Evolutionary conservation across 768 basidiomycete species (phyloP).

Genomic region (Fistulinella prunicolor): DNA sequence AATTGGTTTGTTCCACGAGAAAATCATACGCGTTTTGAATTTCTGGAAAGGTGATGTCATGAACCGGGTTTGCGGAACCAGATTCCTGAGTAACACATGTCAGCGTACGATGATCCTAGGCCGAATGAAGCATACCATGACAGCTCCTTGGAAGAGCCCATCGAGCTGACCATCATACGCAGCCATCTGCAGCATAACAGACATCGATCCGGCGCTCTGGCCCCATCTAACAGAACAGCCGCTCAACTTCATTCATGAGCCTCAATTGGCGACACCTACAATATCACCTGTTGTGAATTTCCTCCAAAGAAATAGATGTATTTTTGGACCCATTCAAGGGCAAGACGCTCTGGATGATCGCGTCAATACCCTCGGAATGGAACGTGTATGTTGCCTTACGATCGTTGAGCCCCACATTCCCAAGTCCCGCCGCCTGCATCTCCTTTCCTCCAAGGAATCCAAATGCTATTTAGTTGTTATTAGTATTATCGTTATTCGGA

Average conservation of each 20-base stretch:
- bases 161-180: slow-evolving; percentile 12
- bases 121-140: slow-evolving; percentile 11
- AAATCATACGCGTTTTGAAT: slow-evolving; percentile 18
- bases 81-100: slow-evolving; percentile 8
- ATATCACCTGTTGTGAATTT: slow-evolving; percentile 30
- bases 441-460: slow-evolving; percentile 30
- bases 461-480: slow-evolving; percentile 14
- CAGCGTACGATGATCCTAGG: neutral
- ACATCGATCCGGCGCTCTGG: slow-evolving; percentile 14
- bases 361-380: neutral
- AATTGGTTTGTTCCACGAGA: slow-evolving; percentile 10
- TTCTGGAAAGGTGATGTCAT: slow-evolving; percentile 1
- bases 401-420: slow-evolving; percentile 42
- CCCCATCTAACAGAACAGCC: slow-evolving; percentile 9
- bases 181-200: slow-evolving; percentile 13
- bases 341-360: slow-evolving; percentile 28
- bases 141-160: slow-evolving; percentile 17
- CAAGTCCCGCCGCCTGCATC: slow-evolving; percentile 21
- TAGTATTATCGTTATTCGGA: neutral
- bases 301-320: slow-evolving; percentile 43
- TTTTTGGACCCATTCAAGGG: slow-evolving; percentile 42
- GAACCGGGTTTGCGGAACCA: slow-evolving; percentile 7
- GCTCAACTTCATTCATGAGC: neutral
- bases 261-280: slow-evolving; percentile 9
- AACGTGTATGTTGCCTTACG: slow-evolving; percentile 11